A percentile compares a stretch with the other conserved stretches of the same genome.
Conservation (phyloP, 257 asterid species). For the Scutellaria baicalensis region DNA sequence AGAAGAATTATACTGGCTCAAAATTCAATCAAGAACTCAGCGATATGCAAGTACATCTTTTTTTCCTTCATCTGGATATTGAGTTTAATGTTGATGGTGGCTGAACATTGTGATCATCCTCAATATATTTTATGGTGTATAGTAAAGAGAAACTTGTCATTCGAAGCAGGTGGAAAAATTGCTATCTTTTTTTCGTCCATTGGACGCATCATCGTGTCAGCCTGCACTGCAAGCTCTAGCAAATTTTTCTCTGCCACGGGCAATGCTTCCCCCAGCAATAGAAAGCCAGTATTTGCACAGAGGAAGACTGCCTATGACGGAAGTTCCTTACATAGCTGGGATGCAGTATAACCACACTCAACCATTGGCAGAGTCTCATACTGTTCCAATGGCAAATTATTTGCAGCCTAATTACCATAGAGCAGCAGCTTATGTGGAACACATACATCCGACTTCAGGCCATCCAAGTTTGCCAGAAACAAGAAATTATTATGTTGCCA, state of each 20-base stretch:
- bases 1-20: slow-evolving; percentile 47
- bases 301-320: slow-evolving; percentile 8
- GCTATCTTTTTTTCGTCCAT: slow-evolving; percentile 48
- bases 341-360: slow-evolving; percentile 20
- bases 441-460: slow-evolving; percentile 14
- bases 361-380: slow-evolving; percentile 9
- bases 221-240: slow-evolving; percentile 17
- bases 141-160: background rate
- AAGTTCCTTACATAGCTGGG: slow-evolving; percentile 21
- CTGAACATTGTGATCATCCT: background rate
- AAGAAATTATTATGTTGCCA: slow-evolving; percentile 15
- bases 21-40: slow-evolving; percentile 73
- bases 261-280: slow-evolving; percentile 20
- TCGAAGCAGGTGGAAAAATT: slow-evolving; percentile 43
- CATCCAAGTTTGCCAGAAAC: slow-evolving; percentile 20
- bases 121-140: background rate
- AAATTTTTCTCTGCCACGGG: slow-evolving; percentile 14
- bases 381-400: slow-evolving; percentile 11
- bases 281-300: slow-evolving; percentile 19
- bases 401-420: slow-evolving; percentile 25
- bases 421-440: slow-evolving; percentile 24
- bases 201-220: slow-evolving; percentile 21
- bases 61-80: background rate
- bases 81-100: too few species aligned
- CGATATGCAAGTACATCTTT: slow-evolving; percentile 40